phyloP scores from a whole-genome alignment of 2,329 filamentous ascomycete genomes.

The Cytospora paraplurivora region DNA sequence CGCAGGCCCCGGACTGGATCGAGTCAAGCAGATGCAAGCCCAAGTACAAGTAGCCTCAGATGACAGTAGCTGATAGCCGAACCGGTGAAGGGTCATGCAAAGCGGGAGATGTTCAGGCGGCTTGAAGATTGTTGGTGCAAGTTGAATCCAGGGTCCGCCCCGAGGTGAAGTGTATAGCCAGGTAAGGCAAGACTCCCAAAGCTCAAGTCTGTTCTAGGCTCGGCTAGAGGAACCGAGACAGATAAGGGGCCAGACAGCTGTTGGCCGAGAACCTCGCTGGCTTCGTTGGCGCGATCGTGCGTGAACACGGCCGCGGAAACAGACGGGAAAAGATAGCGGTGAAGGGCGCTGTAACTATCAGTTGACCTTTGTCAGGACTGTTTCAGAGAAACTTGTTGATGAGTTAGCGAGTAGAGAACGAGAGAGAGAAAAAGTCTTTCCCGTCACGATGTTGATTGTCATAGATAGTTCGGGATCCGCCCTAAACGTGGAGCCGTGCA shows the following conservation, averaged over 20 bases:
- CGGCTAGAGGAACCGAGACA: conserved; percentile 21
- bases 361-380: background rate
- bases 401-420: background rate
- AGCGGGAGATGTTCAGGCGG: conserved; percentile 7
- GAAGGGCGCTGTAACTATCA: background rate
- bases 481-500: conserved; percentile 27
- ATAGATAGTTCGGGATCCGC: conserved; percentile 22
- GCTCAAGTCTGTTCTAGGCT: conserved; percentile 16
- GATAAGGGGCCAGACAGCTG: conserved; percentile 27
- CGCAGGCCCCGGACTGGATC: conserved; percentile 17
- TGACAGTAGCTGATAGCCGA: conserved; percentile 1
- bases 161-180: conserved; percentile 8
- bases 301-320: conserved; percentile 6
- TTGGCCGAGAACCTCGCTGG: conserved; percentile 23
- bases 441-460: conserved; percentile 18
- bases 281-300: conserved; percentile 18
- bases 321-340: conserved; percentile 19
- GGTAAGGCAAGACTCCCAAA: conserved; percentile 13
- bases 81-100: conserved; percentile 11
- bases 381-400: background rate
- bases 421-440: conserved; percentile 21
- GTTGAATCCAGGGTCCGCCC: background rate
- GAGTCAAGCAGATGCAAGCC: background rate
- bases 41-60: background rate
- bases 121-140: background rate